These are phyloP conservation scores for Gossypium lobatum DNA, from an alignment of 441 rosid genomes.

Conservation along the genomic window DNA sequence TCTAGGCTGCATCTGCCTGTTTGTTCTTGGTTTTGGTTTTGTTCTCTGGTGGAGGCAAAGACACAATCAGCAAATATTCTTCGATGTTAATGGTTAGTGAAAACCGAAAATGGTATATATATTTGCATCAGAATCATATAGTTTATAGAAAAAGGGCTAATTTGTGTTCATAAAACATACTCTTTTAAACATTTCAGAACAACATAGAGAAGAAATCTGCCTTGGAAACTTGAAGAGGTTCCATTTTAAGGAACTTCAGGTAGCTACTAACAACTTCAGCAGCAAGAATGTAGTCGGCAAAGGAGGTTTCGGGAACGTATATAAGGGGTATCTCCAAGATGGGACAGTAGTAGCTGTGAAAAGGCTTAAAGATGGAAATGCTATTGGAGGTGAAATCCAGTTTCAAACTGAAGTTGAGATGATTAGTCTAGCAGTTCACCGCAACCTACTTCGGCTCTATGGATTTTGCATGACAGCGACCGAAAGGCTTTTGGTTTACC, in stretches of 20 bases:
- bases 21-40: constrained; percentile 59
- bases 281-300: constrained; percentile 73
- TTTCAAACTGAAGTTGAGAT: constrained; percentile 89
- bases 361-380: constrained; percentile 72
- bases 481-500: constrained; percentile 78
- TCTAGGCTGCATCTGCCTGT: constrained; percentile 54
- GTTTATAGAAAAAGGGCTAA: neutral
- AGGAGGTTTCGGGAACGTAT: constrained; percentile 91
- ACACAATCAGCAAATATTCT: constrained; percentile 73
- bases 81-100: constrained; percentile 73
- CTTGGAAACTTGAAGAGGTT: constrained; percentile 79
- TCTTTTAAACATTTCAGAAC: constrained; percentile 33
- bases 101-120: neutral
- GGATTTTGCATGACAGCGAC: constrained; percentile 76
- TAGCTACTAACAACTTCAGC: constrained; percentile 77
- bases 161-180: neutral
- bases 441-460: constrained; percentile 70
- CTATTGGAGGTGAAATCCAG: constrained; percentile 74
- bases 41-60: constrained; percentile 78
- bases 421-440: constrained; percentile 90
- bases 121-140: neutral
- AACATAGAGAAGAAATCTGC: constrained; percentile 55
- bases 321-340: constrained; percentile 78
- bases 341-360: constrained; percentile 75
- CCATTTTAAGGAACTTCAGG: constrained; percentile 75